Conservation (phyloP, 148 eudicot species). For the Dianthus caryophyllus region DNA sequence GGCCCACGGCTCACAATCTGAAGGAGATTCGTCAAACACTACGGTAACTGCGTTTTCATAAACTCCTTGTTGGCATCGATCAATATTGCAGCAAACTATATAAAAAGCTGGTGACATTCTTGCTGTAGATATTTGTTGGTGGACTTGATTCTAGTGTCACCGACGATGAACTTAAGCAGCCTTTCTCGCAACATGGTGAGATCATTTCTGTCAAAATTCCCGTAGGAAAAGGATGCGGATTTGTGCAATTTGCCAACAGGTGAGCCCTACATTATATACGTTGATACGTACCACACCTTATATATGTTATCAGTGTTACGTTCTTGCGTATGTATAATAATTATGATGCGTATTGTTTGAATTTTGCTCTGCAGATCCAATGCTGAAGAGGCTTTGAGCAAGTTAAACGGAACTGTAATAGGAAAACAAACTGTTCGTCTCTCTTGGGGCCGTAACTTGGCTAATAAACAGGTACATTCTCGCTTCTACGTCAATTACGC, state of each 20-base stretch:
- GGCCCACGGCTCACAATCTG: slow-evolving; percentile 65
- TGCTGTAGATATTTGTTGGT: slow-evolving; percentile 88
- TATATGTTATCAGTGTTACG: too few relatives aligned
- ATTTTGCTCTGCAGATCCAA: slow-evolving; percentile 54
- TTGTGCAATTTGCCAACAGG: slow-evolving; percentile 95
- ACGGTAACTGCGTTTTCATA: slow-evolving; percentile 54
- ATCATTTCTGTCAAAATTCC: slow-evolving; percentile 94
- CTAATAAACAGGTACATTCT: slow-evolving; percentile 82
- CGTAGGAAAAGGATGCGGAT: slow-evolving; percentile 92
- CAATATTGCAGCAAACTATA: too few relatives aligned
- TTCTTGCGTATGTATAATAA: too few relatives aligned
- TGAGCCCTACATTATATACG: slow-evolving; percentile 15
- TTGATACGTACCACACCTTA: too few relatives aligned
- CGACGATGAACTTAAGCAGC: slow-evolving; percentile 89
- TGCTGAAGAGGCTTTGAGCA: slow-evolving; percentile 89
- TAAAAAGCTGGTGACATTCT: background rate
- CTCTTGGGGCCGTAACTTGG: slow-evolving; percentile 97
- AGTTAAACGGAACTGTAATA: slow-evolving; percentile 74
- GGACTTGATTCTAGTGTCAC: slow-evolving; percentile 88
- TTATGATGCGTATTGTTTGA: too few relatives aligned
- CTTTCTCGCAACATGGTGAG: slow-evolving; percentile 84
- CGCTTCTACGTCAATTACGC: too few relatives aligned
- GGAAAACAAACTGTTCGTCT: slow-evolving; percentile 96
- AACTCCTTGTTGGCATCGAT: too few relatives aligned
- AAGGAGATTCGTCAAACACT: slow-evolving; percentile 84